Percentiles rank a stretch among this genome's conserved stretches.
Conservation (phyloP, 495 filamentous ascomycete genomes). For the Hypoxylon fragiforme region DNA sequence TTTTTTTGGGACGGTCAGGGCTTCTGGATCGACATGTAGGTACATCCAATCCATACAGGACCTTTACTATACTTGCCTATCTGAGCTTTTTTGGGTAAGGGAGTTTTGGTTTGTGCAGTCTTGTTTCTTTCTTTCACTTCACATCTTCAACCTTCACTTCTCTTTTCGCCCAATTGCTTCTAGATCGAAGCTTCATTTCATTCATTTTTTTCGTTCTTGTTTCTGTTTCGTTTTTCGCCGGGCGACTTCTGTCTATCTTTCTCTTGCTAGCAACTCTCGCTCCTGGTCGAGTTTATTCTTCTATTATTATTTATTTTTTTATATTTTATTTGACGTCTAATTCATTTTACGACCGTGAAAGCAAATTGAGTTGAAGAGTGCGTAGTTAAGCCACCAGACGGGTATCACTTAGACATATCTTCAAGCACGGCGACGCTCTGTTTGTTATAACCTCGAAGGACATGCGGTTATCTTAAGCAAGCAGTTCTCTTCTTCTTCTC, state of each 20-base stretch:
- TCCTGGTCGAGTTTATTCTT: slow-evolving; percentile 32
- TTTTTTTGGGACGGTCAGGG: too few relatives aligned
- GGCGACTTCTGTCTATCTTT: slow-evolving; percentile 21
- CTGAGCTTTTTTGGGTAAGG: slow-evolving; percentile 2
- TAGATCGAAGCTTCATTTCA: slow-evolving; percentile 30
- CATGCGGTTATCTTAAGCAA: slow-evolving; percentile 19
- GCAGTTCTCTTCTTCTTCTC: background rate
- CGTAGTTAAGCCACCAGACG: too few relatives aligned
- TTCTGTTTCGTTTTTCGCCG: slow-evolving; percentile 35
- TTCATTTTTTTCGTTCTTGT: too few relatives aligned
- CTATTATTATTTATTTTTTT: slow-evolving; percentile 4
- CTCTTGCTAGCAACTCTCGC: slow-evolving; percentile 16
- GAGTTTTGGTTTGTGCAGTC: too few relatives aligned
- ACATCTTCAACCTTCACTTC: slow-evolving; percentile 24
- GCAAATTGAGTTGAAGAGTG: too few relatives aligned
- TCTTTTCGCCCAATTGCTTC: slow-evolving; percentile 25
- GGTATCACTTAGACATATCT: too few relatives aligned
- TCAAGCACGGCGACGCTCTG: too few relatives aligned
- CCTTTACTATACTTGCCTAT: slow-evolving; percentile 7
- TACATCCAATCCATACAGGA: too few relatives aligned
- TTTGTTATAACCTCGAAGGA: too few relatives aligned
- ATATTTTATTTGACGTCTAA: slow-evolving; percentile 5
- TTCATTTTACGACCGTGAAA: too few relatives aligned
- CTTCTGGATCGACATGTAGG: too few relatives aligned
- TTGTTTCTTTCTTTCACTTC: slow-evolving; percentile 18